Evolutionary conservation across 2,329 filamentous ascomycete genomes (phyloP), one percentile per base, ranked within the genome.

Genomic region (Penicillium sp.): DNA sequence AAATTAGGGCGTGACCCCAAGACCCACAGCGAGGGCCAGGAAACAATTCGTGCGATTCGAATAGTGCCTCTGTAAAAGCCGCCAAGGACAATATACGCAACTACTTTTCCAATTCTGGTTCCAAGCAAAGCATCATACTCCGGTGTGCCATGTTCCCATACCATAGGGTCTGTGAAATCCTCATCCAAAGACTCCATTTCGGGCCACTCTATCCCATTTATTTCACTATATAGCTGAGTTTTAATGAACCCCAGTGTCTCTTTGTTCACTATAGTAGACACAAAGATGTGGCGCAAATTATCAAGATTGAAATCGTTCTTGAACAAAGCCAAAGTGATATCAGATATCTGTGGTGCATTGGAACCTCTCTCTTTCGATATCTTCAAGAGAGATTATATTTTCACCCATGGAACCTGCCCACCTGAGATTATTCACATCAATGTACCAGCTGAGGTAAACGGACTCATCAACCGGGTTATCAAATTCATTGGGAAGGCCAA

Each of bases 91-190:
- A 54, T 36, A 4, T 45, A 30, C 0, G 34, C 40, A 4, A 49
- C 29, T 8, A 48, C 20, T 20, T 52, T 54, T 24, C 51, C 54
- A 34, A 56, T 40, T 2, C 47, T 46, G 15, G 44, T 51, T 13
- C 54, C 54, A 39, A 56, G 41, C 30, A 54, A 21, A 13, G 33
- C 44, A 6, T 44, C 47, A 10, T 39, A 55, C 27, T 43, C 51
- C 1, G 39, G n/a, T 9, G 48, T 42, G 29, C 42, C 30, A 18
- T 49, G 9, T 18, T 43, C 29, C 52, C 55, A 57, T 5, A 33
- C 42, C 10, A 15, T 8, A 29, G 21, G 6, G 15, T 23, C 5
- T 15, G 8, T 7, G 6, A 21, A 10, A 24, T 40, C 4, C 4
- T 17, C 36, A 40, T 40, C 36, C n/a, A n/a, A n/a, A 8, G 10